Evolutionary conservation across 2,329 filamentous ascomycete genomes (phyloP).

Genomic region (Stemphylium vesicarium): DNA sequence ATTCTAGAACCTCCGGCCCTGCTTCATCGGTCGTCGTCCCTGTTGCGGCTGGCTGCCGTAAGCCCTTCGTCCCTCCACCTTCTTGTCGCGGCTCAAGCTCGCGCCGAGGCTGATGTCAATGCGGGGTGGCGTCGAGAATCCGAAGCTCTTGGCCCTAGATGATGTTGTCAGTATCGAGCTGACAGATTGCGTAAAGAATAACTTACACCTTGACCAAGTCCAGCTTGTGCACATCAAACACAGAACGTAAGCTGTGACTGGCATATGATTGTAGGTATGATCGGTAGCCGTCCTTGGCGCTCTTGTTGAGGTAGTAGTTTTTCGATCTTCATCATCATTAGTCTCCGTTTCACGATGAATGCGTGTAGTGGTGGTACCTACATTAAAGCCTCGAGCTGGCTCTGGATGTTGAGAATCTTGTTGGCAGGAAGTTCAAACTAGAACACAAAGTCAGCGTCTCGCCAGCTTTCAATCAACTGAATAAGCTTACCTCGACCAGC

Average conservation of each 20-base stretch:
- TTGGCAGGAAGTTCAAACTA: conserved; percentile 87
- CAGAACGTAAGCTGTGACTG: conserved; percentile 79
- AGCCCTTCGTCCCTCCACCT: conserved; percentile 65
- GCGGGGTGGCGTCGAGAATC: conserved; percentile 76
- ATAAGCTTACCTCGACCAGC: conserved; percentile 69
- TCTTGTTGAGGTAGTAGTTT: conserved; percentile 97
- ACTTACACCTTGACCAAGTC: conserved; percentile 76
- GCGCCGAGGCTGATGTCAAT: conserved; percentile 80
- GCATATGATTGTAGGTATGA: conserved; percentile 96
- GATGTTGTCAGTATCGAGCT: neutral
- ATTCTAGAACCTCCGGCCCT: conserved; percentile 38
- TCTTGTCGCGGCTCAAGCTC: conserved; percentile 76
- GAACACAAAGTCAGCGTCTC: neutral
- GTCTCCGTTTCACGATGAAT: conserved; percentile 76
- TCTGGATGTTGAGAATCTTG: conserved; percentile 70
- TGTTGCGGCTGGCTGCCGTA: conserved; percentile 80
- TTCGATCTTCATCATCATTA: conserved; percentile 74
- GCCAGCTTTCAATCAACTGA: no score
- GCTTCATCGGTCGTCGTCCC: conserved; percentile 60
- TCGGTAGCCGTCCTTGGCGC: conserved; percentile 76
- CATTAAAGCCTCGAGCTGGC: conserved; percentile 7
- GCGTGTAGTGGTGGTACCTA: conserved; percentile 53
- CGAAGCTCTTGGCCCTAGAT: conserved; percentile 73
- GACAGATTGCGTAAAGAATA: no score
- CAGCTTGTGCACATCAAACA: conserved; percentile 83